Evolutionary conservation across 2,329 filamentous ascomycete genomes (phyloP), one percentile per base, ranked within the genome.

Genomic region (Clonostachys rosea): DNA sequence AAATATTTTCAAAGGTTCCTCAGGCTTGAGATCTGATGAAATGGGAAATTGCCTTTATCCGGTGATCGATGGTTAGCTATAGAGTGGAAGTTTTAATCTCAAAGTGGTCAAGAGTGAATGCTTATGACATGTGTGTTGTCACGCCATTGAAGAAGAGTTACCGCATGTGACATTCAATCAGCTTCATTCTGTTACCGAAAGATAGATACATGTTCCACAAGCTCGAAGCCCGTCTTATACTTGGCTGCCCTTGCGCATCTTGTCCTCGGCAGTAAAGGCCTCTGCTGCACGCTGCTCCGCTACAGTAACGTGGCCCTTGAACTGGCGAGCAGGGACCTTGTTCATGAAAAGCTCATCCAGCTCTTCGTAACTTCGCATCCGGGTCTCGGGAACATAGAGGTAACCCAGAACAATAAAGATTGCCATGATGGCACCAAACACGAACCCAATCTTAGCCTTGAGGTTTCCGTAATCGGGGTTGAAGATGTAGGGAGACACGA

Each of bases 291-390:
- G 52, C 5, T 46, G 50, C 12, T 59, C 56, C 6, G 58, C 56
- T 6, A 58, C 34, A 5, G 56, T 61, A 1, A 55, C 47, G 11
- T 59, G 53, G 1, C 34, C 49, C 6, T 50, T 50, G 47, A 61
- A 61, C 18, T 60, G 36, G 0, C 55, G 50, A 4, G 58, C 51
- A 0, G 59, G 52, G 0, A 60, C 48, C 2, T 52, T 34, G 24
- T 59, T 58, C 47, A 52, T 55, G 7, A 61, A 62, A 1, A 62
- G 48, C 24, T 61, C 58, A 4, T 61, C 59, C 34, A 61, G n/a
- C 46, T 61, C 57, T 39, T 59, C 59, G 1, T 59, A 59, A 6
- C 49, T 59, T 7, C 59, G 48, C 50, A 55, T 51, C 33, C 34
- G 30, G 5, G 44, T 49, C 44, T 49, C 47, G 11, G 47, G 47